Base-by-base conservation (phyloP, 1,139 yeast genomes). In the Magnusiomyces magnusii region DNA sequence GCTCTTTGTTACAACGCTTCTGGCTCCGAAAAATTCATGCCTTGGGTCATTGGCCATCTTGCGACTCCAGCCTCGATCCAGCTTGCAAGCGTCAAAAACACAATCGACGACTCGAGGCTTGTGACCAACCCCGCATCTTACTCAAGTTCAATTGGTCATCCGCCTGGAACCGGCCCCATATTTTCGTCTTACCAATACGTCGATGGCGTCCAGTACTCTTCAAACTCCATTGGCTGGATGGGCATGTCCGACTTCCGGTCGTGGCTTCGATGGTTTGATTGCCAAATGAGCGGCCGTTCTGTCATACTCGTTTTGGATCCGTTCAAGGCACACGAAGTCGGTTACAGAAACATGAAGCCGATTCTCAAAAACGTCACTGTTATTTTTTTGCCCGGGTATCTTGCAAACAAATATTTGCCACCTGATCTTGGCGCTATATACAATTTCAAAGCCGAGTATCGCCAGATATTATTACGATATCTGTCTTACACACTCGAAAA, bases 181-280 rank as follows among this genome's bases (percentile, higher is more conserved):
- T 44, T 19, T 17, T 19, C 49, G 3, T 5, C 49, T 5, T 17
- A 44, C n/a, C 3, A 19, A 19, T 7, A 7, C 41, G 41, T 50
- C 25, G 51, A 27, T 10, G 54, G 54, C 15, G 57, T 47, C 31
- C 25, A 47, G n/a, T 59, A 59, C 27, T 59, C 60, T 3, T 34
- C 58, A 50, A 59, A 59, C 50, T 28, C 49, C 13, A 23, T 59
- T 3, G 61, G 53, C 10, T 59, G 61, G 61, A 55, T 59, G 59
- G 57, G 59, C 2, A 52, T 58, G 9, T 41, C 49, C 24, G 61
- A 59, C 19, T 59, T 57, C 54, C 49, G 55, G 9, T 21, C 51
- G n/a, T 59, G 61, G 60, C 52, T 59, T 17, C 39, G 42, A 19
- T 59, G 61, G 61, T 57, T 59, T 36, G 61, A 59, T 41, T 31